These are phyloP conservation scores for Chenopodium formosanum DNA, from an alignment of 148 eudicot genomes.

Conservation along the genomic window DNA sequence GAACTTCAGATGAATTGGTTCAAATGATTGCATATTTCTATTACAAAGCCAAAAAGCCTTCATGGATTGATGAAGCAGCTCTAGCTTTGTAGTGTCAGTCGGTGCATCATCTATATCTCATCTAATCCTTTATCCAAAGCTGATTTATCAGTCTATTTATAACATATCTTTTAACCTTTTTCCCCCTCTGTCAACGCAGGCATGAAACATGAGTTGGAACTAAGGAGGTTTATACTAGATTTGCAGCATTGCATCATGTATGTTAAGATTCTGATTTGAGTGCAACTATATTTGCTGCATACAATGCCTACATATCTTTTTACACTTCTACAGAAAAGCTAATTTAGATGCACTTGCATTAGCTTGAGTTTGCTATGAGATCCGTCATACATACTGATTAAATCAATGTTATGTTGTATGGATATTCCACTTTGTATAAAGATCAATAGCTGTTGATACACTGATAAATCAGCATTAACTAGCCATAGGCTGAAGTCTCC, in stretches of 20 bases:
- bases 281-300: neutral
- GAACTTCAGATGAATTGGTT: conserved; percentile 84
- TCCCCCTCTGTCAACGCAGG: neutral
- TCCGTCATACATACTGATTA: neutral
- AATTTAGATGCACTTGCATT: neutral
- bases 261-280: neutral
- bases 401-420: neutral
- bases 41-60: conserved; percentile 87
- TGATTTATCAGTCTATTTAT: neutral
- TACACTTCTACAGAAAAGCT: neutral
- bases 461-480: too few relatives aligned
- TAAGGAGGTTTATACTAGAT: neutral
- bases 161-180: neutral
- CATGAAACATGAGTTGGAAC: neutral
- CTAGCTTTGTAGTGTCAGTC: conserved; percentile 14
- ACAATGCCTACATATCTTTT: neutral
- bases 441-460: neutral
- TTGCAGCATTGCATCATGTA: neutral
- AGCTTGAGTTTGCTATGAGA: neutral
- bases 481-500: neutral
- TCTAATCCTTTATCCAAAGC: neutral
- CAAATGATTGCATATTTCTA: conserved; percentile 91
- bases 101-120: conserved; percentile 12
- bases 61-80: conserved; percentile 58
- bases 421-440: neutral